Base-by-base conservation (phyloP, 441 rosid species). In the Bocquillonia castaneifolia region DNA sequence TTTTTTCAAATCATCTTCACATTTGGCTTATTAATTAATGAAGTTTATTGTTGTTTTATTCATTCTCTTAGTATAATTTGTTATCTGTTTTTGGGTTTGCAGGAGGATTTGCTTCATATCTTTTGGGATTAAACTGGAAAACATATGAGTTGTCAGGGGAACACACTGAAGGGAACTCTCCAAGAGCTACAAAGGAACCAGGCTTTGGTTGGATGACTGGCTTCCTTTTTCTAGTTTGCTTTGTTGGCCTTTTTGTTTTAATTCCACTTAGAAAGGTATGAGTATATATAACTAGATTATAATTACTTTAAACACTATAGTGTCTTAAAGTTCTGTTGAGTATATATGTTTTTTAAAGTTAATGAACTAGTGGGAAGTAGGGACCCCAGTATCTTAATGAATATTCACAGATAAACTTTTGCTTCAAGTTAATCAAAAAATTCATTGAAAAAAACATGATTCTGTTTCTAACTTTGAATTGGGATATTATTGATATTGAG, bases 101-200 rank as follows among this genome's bases (percentile, higher is more conserved):
- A 93, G 99, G 99, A 68, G 99, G 99, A 29, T 91, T 94, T 67
- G 98, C 93, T 32, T 91, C 99, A 9, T 92, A 92, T 73, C 74
- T 94, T 59, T 55, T 94, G 84, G 99, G 92, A 58, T 78, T 94
- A 39, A 91, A 87, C 65, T 74, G 86, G 85, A 74, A 76, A 76
- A 94, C 96, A 2, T 94, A 87, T 66, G 86, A 80, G 80, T 74
- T 77, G 17, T 83, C 91, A 2, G 99, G 86, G 13, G 83, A 73
- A 59, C 83, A 79, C 37, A 79, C 90, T 0, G 82, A 74, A n/a
- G 97, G 96, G 14, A 94, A 94, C 75, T 77, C 67, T 80, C 80
- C 91, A 28, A 60, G 68, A 29, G 83, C 89, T 53, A 76, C 78
- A 17, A 94, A 85, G 76, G 97, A 94, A 53, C 99, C 98, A 51